Base-by-base conservation (phyloP, 306 rosid species). In the Oemleria cerasiformis region DNA sequence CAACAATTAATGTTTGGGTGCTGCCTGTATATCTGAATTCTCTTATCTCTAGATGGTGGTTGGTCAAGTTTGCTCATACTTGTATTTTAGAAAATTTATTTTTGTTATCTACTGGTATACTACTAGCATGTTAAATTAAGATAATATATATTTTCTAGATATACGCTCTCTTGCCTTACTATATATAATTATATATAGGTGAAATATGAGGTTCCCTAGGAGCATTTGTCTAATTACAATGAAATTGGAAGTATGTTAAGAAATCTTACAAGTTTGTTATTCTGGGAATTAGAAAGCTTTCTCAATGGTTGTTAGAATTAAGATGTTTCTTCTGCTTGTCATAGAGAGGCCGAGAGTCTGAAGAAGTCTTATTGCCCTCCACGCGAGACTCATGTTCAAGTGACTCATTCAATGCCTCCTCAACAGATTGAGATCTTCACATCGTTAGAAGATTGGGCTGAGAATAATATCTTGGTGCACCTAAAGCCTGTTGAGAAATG, bases 381-480 rank as follows among this genome's bases (percentile, higher is more conserved):
- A 8, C 77, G 76, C 56, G 90, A 85, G 77, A 83, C 75, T 71
- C 87, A 78, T 75, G 85, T 80, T 68, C 90, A 85, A 78, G 85
- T 82, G 4, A 80, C 87, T 51, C 90, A 85, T 60, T 82, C 90
- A 38, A 79, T 83, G 86, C 79, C 88, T 19, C 74, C 78, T 1
- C 83, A 88, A 64, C 86, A 86, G 82, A 81, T 81, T 48, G 88
- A 88, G 73, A 80, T 88, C 39, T 88, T 86, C 84, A 84, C 86
- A 44, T 86, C 84, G 23, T 40, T 86, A n/a, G 94, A 88, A 73
- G 87, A 66, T 42, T 88, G 94, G 94, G 88, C 90, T 65, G 83
- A 80, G 40, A 5, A 71, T 34, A 88, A 80, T 78, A 73, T 88
- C 47, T 72, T 88, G 81, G 39, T 72, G 51, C 88, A 74, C 62